phyloP scores from a whole-genome alignment of 1,139 yeast genomes.

The Yamadazyma sp. region DNA sequence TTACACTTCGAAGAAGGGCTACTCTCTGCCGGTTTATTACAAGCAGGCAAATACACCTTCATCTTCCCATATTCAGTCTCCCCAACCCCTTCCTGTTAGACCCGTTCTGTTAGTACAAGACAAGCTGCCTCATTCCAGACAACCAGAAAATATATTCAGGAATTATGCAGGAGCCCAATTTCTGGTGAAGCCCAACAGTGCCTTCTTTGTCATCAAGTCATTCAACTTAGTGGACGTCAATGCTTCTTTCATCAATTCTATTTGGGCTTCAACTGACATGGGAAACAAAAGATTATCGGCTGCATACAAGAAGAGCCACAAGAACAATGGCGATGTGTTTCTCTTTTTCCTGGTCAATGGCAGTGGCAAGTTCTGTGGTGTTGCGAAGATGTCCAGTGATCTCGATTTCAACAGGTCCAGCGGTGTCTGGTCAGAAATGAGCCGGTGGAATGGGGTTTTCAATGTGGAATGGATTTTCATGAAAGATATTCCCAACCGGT shows the following conservation, averaged over 20 bases:
- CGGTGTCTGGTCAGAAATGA: constrained; percentile 49
- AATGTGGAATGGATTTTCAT: constrained; percentile 52
- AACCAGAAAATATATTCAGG: constrained; percentile 15
- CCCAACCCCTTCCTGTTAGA: too few species aligned
- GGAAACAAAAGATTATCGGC: constrained; percentile 54
- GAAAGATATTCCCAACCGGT: constrained; percentile 50
- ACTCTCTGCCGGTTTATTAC: too few species aligned
- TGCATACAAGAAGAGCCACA: constrained; percentile 13
- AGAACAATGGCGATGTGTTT: constrained; percentile 26
- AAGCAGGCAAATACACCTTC: too few species aligned
- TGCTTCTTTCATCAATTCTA: constrained; percentile 47
- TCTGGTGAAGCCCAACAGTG: constrained; percentile 13
- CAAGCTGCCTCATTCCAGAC: not conserved
- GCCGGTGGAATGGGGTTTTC: constrained; percentile 53
- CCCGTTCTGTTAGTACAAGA: too few species aligned
- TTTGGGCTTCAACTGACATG: constrained; percentile 61
- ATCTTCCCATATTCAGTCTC: too few species aligned
- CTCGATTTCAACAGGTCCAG: constrained; percentile 37
- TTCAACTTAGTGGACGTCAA: constrained; percentile 48
- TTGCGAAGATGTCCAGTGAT: constrained; percentile 53
- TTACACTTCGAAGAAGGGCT: too few species aligned
- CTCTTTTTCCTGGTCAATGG: constrained; percentile 60
- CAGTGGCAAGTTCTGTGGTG: constrained; percentile 61
- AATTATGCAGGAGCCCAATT: constrained; percentile 23
- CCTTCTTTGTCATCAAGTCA: constrained; percentile 59